A percentile compares a stretch with the other conserved stretches of the same genome.
Evolutionary conservation across 1,284 basidiomycete species (phyloP).

Genomic region (Gomphus bonarii): DNA sequence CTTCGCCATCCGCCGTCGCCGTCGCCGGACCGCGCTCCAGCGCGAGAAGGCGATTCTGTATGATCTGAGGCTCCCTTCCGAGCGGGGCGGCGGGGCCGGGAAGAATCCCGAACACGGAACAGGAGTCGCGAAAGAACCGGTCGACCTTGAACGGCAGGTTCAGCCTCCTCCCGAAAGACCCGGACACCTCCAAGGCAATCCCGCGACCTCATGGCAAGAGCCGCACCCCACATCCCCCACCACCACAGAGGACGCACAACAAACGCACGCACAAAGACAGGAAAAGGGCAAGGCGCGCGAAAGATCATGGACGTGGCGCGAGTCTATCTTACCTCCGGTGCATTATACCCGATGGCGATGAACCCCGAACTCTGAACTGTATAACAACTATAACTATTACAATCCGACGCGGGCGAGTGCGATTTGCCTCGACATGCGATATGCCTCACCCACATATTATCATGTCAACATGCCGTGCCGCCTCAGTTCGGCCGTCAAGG

Average conservation of each 20-base stretch:
- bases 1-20: background rate
- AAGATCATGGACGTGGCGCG: background rate
- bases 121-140: background rate
- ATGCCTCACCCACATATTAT: no score
- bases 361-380: background rate
- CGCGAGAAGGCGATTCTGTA: conserved; percentile 4
- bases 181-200: no score
- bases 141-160: background rate
- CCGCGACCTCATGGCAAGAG: no score
- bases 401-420: no score
- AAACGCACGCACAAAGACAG: no score
- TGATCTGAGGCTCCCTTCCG: conserved; percentile 3
- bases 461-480: no score
- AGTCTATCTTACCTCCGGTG: background rate
- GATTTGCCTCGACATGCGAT: no score
- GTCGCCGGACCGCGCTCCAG: background rate
- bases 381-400: no score
- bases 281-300: conserved; percentile 6
- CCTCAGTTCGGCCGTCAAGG: no score
- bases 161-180: background rate
- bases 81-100: background rate
- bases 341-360: conserved; percentile 4
- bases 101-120: no score
- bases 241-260: no score
- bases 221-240: no score